A percentile compares a stretch with the other conserved stretches of the same genome.
Conservation (phyloP, 2,329 filamentous ascomycete species). For the Escovopsis sp. region DNA sequence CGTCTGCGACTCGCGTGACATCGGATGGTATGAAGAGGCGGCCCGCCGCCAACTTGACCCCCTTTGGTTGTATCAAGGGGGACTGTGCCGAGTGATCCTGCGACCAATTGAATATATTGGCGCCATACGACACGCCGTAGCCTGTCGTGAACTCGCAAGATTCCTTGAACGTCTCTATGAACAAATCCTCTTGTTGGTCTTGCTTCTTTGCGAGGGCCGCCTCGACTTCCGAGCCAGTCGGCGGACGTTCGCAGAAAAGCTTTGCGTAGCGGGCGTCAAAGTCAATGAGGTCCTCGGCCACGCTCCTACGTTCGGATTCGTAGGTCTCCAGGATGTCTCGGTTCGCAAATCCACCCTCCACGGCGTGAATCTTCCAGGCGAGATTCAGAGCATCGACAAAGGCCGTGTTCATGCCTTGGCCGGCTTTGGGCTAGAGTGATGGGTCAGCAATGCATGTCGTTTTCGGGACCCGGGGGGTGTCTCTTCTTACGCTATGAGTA, state of each 20-base stretch:
- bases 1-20: constrained; percentile 75
- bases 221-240: constrained; percentile 55
- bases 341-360: constrained; percentile 67
- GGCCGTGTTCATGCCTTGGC: constrained; percentile 68
- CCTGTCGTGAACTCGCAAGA: constrained; percentile 86
- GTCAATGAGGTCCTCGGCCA: constrained; percentile 69
- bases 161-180: constrained; percentile 82
- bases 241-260: constrained; percentile 68
- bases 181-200: constrained; percentile 45
- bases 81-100: constrained; percentile 56
- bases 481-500: constrained; percentile 50
- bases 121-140: constrained; percentile 74
- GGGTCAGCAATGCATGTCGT: constrained; percentile 18
- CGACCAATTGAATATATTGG: constrained; percentile 77
- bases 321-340: constrained; percentile 70
- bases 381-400: constrained; percentile 76
- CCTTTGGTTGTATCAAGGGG: constrained; percentile 49
- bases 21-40: constrained; percentile 63
- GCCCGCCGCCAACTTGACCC: constrained; percentile 55
- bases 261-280: constrained; percentile 87
- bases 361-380: constrained; percentile 90
- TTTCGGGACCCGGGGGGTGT: neutral
- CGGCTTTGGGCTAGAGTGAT: constrained; percentile 51
- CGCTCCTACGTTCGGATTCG: constrained; percentile 68
- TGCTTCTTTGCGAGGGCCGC: constrained; percentile 36